These are phyloP conservation scores for Kodamaea kakaduensis DNA, from an alignment of 805 yeast genomes.

Conservation along the genomic window DNA sequence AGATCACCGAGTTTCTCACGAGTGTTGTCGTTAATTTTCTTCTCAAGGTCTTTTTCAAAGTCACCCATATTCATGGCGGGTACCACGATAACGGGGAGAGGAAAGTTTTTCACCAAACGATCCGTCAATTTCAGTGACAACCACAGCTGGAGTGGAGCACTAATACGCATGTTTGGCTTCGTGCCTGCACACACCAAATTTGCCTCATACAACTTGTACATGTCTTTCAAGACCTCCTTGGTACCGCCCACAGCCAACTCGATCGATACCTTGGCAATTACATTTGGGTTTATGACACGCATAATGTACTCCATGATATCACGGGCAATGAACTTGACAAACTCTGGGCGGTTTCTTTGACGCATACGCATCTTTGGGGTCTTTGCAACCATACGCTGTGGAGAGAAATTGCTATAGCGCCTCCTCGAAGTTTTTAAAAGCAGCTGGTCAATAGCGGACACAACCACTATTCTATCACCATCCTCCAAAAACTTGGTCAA, in stretches of 20 bases:
- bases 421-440: constrained; percentile 2
- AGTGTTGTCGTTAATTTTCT: constrained; percentile 14
- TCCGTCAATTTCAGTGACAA: constrained; percentile 59
- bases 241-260: constrained; percentile 61
- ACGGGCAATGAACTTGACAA: constrained; percentile 40
- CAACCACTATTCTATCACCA: constrained; percentile 65
- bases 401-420: constrained; percentile 6
- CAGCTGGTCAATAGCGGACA: constrained; percentile 43
- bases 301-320: constrained; percentile 52
- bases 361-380: constrained; percentile 31
- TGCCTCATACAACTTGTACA: constrained; percentile 60
- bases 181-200: constrained; percentile 53
- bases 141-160: constrained; percentile 59
- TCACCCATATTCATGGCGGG: constrained; percentile 55
- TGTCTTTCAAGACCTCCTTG: constrained; percentile 52
- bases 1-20: neutral
- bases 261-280: constrained; percentile 49
- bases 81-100: constrained; percentile 63
- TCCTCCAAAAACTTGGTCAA: constrained; percentile 50
- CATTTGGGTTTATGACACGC: constrained; percentile 42
- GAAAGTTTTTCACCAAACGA: constrained; percentile 58
- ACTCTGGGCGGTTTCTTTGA: constrained; percentile 44
- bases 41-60: constrained; percentile 47
- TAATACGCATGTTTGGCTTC: constrained; percentile 38
- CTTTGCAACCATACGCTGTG: constrained; percentile 10